Conservation (phyloP, 495 filamentous ascomycete genomes). For the Stereocaulon alpinum region DNA sequence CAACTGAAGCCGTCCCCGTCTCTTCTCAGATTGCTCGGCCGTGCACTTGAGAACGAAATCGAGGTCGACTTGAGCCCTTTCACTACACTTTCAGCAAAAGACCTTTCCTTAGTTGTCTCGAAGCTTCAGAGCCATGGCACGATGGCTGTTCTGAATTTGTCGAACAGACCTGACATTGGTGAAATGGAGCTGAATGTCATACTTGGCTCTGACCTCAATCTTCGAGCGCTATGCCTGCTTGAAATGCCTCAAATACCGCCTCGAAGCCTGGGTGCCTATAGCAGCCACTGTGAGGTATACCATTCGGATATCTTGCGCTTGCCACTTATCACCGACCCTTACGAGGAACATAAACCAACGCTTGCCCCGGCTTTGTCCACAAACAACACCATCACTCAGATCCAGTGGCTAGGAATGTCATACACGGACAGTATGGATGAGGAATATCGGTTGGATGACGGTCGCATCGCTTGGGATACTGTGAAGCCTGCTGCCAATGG, state of each 20-base stretch:
- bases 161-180: not conserved
- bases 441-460: not conserved
- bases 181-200: not conserved
- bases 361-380: too few relatives aligned
- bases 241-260: not conserved
- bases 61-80: conserved; percentile 6
- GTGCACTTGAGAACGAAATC: not conserved
- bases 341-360: not conserved
- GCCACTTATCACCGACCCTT: not conserved
- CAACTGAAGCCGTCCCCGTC: not conserved
- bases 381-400: not conserved
- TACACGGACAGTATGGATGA: too few relatives aligned
- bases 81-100: not conserved
- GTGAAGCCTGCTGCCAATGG: not conserved
- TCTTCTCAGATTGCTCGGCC: not conserved
- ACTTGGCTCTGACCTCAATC: not conserved
- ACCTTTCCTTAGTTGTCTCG: conserved; percentile 1
- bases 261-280: not conserved
- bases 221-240: not conserved
- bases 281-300: not conserved
- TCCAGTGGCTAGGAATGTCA: not conserved
- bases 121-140: not conserved
- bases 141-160: not conserved
- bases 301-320: not conserved
- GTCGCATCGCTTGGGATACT: not conserved